These are phyloP conservation scores for Prunus mongolica DNA, from an alignment of 306 rosid species.

Conservation along the genomic window DNA sequence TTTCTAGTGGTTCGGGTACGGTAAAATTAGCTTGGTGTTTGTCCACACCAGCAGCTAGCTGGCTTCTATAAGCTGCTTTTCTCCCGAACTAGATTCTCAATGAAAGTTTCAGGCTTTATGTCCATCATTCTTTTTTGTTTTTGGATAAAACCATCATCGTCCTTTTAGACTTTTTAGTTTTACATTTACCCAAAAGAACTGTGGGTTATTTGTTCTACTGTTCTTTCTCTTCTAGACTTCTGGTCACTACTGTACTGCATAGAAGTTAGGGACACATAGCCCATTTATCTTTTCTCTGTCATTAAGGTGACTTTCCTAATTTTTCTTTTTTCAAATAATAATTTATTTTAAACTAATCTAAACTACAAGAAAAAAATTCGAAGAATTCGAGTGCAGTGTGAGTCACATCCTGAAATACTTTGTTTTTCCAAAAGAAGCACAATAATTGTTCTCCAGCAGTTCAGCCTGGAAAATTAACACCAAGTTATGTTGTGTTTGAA, in stretches of 20 bases:
- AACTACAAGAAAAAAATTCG: accelerated
- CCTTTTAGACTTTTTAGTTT: not conserved
- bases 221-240: not conserved
- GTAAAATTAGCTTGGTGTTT: not conserved
- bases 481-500: too few relatives aligned
- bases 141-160: not conserved
- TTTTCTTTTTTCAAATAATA: too few relatives aligned
- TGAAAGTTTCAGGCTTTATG: constrained; percentile 22
- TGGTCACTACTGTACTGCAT: constrained; percentile 3
- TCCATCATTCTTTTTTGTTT: constrained; percentile 13
- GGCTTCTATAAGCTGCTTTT: constrained; percentile 3
- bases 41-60: not conserved
- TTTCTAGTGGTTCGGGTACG: not conserved
- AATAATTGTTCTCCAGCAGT: too few relatives aligned
- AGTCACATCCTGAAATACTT: too few relatives aligned
- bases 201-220: constrained; percentile 13
- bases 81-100: constrained; percentile 31
- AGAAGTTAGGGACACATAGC: constrained; percentile 20
- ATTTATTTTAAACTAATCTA: too few relatives aligned
- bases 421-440: too few relatives aligned
- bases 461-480: too few relatives aligned
- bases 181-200: constrained; percentile 17
- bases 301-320: not conserved
- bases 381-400: too few relatives aligned
- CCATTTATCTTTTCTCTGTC: constrained; percentile 12